Conservation (phyloP, 305 asterid genomes). For the Solanum aculeatissimum region DNA sequence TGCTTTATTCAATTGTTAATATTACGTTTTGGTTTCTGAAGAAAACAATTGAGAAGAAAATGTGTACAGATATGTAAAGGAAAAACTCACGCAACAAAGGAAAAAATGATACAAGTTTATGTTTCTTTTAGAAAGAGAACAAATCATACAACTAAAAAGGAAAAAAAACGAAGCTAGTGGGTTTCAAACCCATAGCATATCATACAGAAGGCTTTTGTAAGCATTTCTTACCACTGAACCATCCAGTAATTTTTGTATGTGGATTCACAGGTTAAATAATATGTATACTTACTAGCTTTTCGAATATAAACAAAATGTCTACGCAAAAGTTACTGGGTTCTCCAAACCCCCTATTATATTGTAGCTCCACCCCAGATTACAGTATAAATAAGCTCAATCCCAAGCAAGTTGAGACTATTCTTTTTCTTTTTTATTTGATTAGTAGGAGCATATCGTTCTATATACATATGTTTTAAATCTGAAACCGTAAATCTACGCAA, state of each 20-base stretch:
- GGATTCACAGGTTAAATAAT: background rate
- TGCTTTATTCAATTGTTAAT: too few relatives aligned
- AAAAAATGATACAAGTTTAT: too few relatives aligned
- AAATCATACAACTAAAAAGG: too few relatives aligned
- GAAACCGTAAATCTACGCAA: background rate
- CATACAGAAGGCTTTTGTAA: too few relatives aligned
- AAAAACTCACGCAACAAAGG: too few relatives aligned
- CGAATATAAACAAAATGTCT: background rate
- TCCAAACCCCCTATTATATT: background rate
- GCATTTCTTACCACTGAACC: background rate
- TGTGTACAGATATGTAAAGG: too few relatives aligned
- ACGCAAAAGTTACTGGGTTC: background rate
- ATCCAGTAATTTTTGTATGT: background rate
- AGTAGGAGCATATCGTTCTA: background rate
- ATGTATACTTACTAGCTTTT: background rate
- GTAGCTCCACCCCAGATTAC: background rate
- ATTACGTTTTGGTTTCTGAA: too few relatives aligned
- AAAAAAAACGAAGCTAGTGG: too few relatives aligned
- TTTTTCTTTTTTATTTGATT: background rate
- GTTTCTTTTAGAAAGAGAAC: too few relatives aligned
- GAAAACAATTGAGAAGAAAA: too few relatives aligned
- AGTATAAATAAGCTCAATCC: background rate
- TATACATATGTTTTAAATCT: background rate
- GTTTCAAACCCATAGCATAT: too few relatives aligned
- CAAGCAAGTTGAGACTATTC: background rate